Conservation (phyloP, 345 rosid species). For the Aquilaria yunnanensis region DNA sequence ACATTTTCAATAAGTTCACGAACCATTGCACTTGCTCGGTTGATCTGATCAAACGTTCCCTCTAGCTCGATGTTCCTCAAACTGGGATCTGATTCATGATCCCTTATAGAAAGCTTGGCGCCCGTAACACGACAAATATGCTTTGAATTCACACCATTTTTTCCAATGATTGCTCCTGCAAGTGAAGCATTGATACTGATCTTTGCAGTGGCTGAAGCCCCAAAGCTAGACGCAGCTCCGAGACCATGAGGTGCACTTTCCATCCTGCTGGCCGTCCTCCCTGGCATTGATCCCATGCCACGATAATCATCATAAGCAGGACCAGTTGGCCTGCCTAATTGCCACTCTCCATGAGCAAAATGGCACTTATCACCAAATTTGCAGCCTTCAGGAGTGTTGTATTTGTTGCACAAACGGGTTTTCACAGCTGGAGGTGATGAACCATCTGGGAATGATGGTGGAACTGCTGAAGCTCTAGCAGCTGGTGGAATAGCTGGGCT, state of each 20-base stretch:
- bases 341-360: slow-evolving; percentile 88
- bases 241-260: slow-evolving; percentile 36
- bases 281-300: slow-evolving; percentile 31
- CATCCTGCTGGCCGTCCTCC: slow-evolving; percentile 45
- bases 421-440: slow-evolving; percentile 56
- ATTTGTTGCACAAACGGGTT: slow-evolving; percentile 62
- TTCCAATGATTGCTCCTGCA: slow-evolving; percentile 94
- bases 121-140: slow-evolving; percentile 86
- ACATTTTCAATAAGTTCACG: slow-evolving; percentile 73
- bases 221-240: slow-evolving; percentile 73
- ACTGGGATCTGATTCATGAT: slow-evolving; percentile 74
- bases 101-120: slow-evolving; percentile 82
- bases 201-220: slow-evolving; percentile 85
- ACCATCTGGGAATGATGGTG: slow-evolving; percentile 47
- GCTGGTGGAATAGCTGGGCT: slow-evolving; percentile 45
- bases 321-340: slow-evolving; percentile 51
- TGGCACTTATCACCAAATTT: slow-evolving; percentile 79
- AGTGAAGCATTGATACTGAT: slow-evolving; percentile 89
- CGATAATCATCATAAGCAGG: slow-evolving; percentile 53
- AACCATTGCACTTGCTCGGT: slow-evolving; percentile 94
- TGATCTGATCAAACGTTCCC: slow-evolving; percentile 95
- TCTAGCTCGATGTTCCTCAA: slow-evolving; percentile 88
- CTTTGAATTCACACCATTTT: slow-evolving; percentile 88
- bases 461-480: slow-evolving; percentile 48
- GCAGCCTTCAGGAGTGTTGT: slow-evolving; percentile 76